phyloP scores from a whole-genome alignment of 352 stramenopile genomes.

The Saprolegnia diclina region DNA sequence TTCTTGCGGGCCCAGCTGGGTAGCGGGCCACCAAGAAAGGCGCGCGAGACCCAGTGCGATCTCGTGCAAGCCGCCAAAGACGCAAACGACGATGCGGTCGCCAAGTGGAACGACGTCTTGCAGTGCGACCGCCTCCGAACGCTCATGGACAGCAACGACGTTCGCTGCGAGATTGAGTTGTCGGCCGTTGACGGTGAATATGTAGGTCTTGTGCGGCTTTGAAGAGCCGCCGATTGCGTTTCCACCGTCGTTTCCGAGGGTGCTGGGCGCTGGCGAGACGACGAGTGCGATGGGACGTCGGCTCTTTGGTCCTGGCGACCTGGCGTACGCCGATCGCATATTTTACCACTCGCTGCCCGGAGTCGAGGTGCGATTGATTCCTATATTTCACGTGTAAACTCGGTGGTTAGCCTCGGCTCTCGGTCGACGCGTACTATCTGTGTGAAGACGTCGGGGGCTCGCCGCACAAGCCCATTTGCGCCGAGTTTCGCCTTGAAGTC shows the following conservation, averaged over 20 bases:
- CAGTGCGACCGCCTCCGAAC: conserved; percentile 62
- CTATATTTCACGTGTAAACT: not conserved
- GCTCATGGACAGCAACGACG: conserved; percentile 69
- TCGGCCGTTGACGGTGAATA: too few species aligned
- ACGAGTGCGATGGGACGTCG: conserved; percentile 9
- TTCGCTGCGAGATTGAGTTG: not conserved
- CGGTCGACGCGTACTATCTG: conserved; percentile 55
- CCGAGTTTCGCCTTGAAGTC: conserved; percentile 63
- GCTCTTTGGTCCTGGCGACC: conserved; percentile 9
- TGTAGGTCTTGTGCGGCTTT: conserved; percentile 69
- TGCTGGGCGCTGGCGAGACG: conserved; percentile 45
- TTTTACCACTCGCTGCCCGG: conserved; percentile 52
- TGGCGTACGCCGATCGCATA: conserved; percentile 28
- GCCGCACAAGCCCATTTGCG: conserved; percentile 70
- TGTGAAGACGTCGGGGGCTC: conserved; percentile 61
- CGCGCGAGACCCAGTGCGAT: not conserved
- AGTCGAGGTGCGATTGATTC: conserved; percentile 34
- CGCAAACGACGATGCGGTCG: conserved; percentile 46
- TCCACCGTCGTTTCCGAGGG: conserved; percentile 63
- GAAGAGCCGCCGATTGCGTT: conserved; percentile 73
- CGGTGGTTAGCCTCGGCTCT: conserved; percentile 31
- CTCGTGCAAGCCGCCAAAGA: not conserved
- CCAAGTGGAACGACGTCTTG: conserved; percentile 69
- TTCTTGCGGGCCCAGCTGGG: not conserved
- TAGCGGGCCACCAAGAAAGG: not conserved